phyloP scores from a whole-genome alignment of 2,329 filamentous ascomycete species.

The Rhinocladiella similis region DNA sequence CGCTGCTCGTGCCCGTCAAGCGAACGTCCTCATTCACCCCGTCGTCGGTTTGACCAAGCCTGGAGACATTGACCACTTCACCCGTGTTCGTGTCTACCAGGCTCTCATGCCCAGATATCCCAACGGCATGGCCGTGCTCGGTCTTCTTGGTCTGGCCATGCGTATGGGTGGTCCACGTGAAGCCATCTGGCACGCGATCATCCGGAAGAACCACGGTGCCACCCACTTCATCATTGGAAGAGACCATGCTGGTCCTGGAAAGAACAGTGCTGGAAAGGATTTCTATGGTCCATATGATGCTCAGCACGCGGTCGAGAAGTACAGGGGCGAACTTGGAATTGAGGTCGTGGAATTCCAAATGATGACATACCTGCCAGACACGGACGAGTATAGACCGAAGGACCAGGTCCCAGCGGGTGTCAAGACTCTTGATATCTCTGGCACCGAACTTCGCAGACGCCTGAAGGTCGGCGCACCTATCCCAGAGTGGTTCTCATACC shows the following conservation, averaged over 20 bases:
- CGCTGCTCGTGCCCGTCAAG: slow-evolving; percentile 90
- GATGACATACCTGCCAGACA: slow-evolving; percentile 98
- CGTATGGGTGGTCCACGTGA: slow-evolving; percentile 98
- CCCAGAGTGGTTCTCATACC: slow-evolving; percentile 99
- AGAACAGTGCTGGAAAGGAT: slow-evolving; percentile 95
- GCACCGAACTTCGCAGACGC: slow-evolving; percentile 87
- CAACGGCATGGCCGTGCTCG: slow-evolving; percentile 97
- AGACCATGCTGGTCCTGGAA: slow-evolving; percentile 96
- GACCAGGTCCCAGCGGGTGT: slow-evolving; percentile 83
- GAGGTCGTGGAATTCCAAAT: slow-evolving; percentile 99
- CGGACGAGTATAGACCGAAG: slow-evolving; percentile 91
- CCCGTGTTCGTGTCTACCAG: slow-evolving; percentile 97
- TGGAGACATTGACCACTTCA: slow-evolving; percentile 99
- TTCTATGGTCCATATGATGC: slow-evolving; percentile 99
- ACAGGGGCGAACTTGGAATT: slow-evolving; percentile 93
- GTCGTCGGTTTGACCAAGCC: slow-evolving; percentile 98
- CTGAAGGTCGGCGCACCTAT: slow-evolving; percentile 91
- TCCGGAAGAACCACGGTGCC: slow-evolving; percentile 98
- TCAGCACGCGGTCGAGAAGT: slow-evolving; percentile 93
- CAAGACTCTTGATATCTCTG: slow-evolving; percentile 84
- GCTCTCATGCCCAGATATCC: slow-evolving; percentile 94
- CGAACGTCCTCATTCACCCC: slow-evolving; percentile 98
- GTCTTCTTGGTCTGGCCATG: slow-evolving; percentile 94
- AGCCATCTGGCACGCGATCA: slow-evolving; percentile 99
- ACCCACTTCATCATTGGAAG: slow-evolving; percentile 99